Percentiles rank a stretch among this genome's conserved stretches.
Conservation (phyloP, 2,329 filamentous ascomycete genomes). For the Biscogniauxia mediterranea region DNA sequence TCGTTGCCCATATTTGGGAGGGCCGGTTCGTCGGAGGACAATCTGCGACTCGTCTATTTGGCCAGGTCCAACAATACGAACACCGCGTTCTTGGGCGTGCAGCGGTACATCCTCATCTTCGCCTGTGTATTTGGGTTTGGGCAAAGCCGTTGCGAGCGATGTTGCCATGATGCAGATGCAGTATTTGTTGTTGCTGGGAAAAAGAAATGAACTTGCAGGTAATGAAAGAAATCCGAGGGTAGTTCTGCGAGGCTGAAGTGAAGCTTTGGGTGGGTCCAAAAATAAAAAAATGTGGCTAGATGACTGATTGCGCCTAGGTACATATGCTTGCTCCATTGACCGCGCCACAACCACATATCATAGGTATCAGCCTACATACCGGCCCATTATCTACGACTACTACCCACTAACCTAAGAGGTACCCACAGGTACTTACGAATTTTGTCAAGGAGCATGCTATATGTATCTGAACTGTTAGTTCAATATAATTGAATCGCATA, state of each 20-base stretch:
- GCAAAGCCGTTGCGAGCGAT: constrained; percentile 76
- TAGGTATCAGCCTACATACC: background rate
- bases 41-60: constrained; percentile 84
- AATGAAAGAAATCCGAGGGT: constrained; percentile 20
- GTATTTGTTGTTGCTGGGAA: constrained; percentile 6
- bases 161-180: constrained; percentile 53
- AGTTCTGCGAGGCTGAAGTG: constrained; percentile 19
- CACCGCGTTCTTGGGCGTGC: constrained; percentile 72
- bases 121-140: constrained; percentile 86
- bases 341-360: constrained; percentile 11
- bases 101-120: constrained; percentile 79
- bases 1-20: constrained; percentile 84
- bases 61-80: constrained; percentile 75
- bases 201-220: background rate
- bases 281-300: constrained; percentile 10
- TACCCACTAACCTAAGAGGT: too few relatives aligned
- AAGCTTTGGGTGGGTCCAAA: constrained; percentile 12
- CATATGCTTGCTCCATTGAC: constrained; percentile 6
- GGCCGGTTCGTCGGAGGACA: constrained; percentile 75
- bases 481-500: too few relatives aligned
- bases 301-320: background rate
- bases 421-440: too few relatives aligned
- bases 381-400: too few relatives aligned
- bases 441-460: too few relatives aligned
- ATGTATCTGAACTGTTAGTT: too few relatives aligned